Percentiles rank a stretch among this genome's conserved stretches.
phyloP scores from a whole-genome alignment of 306 rosid genomes.

The Castanea mollissima region DNA sequence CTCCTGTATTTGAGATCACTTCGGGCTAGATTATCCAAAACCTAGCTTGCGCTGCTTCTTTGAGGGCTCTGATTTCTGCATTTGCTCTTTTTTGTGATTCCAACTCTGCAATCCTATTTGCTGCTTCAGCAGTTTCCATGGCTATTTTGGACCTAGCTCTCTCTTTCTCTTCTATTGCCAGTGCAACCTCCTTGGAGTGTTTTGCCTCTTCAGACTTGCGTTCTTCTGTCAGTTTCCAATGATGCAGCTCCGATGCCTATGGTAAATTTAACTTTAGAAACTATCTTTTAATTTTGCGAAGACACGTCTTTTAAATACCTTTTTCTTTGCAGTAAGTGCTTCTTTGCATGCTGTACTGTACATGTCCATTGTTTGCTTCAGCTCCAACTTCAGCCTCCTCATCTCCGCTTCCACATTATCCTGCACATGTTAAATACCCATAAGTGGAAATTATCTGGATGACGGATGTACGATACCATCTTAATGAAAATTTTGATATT shows the following conservation, averaged over 20 bases:
- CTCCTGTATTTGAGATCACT: conserved; percentile 61
- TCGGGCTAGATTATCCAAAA: conserved; percentile 52
- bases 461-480: neutral
- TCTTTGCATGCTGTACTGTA: conserved; percentile 72
- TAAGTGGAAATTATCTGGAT: neutral
- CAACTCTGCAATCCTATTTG: conserved; percentile 61
- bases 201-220: conserved; percentile 61
- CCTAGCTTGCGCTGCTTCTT: conserved; percentile 65
- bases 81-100: conserved; percentile 59
- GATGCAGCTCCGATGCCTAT: conserved; percentile 61
- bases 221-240: conserved; percentile 62
- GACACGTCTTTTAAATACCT: conserved; percentile 31
- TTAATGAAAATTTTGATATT: neutral
- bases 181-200: conserved; percentile 63
- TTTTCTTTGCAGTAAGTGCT: conserved; percentile 70
- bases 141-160: conserved; percentile 71
- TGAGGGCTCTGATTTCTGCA: conserved; percentile 51
- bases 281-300: neutral
- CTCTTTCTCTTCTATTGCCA: conserved; percentile 75
- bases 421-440: conserved; percentile 34
- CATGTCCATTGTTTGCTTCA: conserved; percentile 94
- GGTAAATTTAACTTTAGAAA: conserved; percentile 1
- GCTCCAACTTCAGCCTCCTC: conserved; percentile 84
- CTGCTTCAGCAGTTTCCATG: conserved; percentile 71
- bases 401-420: conserved; percentile 82